Percentiles rank a stretch among this genome's conserved stretches.
Evolutionary conservation across 202 grass and related monocot genomes (phyloP).

Genomic region (Setaria viridis): DNA sequence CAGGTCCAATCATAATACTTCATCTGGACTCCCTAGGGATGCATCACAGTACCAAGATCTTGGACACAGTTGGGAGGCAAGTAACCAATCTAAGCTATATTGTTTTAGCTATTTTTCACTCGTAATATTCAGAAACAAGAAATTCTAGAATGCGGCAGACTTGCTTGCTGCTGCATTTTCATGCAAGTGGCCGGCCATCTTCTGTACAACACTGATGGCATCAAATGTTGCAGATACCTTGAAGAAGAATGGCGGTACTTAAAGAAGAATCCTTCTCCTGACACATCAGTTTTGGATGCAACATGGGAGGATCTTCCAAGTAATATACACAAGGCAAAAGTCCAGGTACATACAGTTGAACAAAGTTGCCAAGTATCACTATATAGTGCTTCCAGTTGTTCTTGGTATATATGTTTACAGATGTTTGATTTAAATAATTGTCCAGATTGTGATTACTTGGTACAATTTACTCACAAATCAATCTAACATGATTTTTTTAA

Average conservation of each 20-base stretch:
- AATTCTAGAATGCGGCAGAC: conserved; percentile 11
- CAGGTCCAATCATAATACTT: conserved; percentile 81
- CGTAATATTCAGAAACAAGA: conserved; percentile 12
- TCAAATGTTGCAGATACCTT: conserved; percentile 67
- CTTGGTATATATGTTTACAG: not conserved
- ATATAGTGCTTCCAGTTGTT: not conserved
- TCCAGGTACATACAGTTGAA: conserved; percentile 48
- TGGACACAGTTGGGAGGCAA: conserved; percentile 62
- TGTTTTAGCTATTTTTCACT: conserved; percentile 6
- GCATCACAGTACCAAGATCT: conserved; percentile 66
- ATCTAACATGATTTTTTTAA: conserved; percentile 30
- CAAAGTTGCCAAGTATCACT: conserved; percentile 5
- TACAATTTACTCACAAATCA: conserved; percentile 24
- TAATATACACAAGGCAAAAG: conserved; percentile 57
- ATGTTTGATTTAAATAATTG: not conserved
- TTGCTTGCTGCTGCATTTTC: conserved; percentile 23
- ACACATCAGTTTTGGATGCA: conserved; percentile 52
- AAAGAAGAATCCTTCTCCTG: conserved; percentile 50
- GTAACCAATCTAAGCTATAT: conserved; percentile 37
- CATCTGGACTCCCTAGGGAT: conserved; percentile 88
- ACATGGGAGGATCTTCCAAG: conserved; percentile 61
- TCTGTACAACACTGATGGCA: conserved; percentile 37
- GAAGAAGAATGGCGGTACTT: conserved; percentile 77
- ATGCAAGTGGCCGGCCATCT: not conserved
- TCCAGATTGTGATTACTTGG: not conserved